These are phyloP conservation scores for Cladosporium sphaerospermum DNA, from an alignment of 2,329 filamentous ascomycete genomes.

Conservation along the genomic window DNA sequence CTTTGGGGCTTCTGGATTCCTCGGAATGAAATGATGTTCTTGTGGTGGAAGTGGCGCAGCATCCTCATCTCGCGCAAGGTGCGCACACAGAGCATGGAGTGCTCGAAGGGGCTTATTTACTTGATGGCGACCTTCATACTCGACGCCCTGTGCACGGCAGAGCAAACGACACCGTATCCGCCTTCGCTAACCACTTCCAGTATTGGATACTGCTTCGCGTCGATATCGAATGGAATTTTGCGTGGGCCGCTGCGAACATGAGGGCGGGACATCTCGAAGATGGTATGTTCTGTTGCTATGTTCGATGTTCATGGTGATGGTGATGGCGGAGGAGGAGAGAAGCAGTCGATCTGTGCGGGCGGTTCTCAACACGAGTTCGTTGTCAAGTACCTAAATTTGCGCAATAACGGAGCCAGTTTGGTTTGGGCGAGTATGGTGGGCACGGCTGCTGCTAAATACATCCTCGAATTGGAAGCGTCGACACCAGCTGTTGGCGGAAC, in stretches of 20 bases:
- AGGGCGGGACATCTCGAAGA: conserved; percentile 16
- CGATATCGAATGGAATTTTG: conserved; percentile 99
- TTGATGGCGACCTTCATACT: conserved; percentile 99
- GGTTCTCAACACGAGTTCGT: background rate
- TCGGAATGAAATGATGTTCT: conserved; percentile 98
- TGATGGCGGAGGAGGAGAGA: background rate
- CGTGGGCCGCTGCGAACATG: conserved; percentile 50
- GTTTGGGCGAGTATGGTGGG: background rate
- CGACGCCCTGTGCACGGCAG: conserved; percentile 94
- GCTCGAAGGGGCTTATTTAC: conserved; percentile 99
- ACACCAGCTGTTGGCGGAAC: background rate
- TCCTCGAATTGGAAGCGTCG: background rate
- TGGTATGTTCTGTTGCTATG: conserved; percentile 7
- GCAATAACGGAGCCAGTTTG: background rate
- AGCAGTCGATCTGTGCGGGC: background rate
- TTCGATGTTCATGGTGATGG: background rate
- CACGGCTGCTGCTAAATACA: background rate
- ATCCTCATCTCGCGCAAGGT: conserved; percentile 99
- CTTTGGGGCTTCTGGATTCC: conserved; percentile 97
- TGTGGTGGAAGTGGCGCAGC: conserved; percentile 96
- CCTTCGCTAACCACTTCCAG: conserved; percentile 98
- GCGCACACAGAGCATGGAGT: conserved; percentile 83
- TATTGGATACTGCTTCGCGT: conserved; percentile 91
- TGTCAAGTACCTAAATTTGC: background rate
- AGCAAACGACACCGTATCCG: conserved; percentile 97